Evolutionary conservation across 2,329 filamentous ascomycete species (phyloP), one percentile per base, ranked within the genome.

Genomic region (Cercospora sojina): DNA sequence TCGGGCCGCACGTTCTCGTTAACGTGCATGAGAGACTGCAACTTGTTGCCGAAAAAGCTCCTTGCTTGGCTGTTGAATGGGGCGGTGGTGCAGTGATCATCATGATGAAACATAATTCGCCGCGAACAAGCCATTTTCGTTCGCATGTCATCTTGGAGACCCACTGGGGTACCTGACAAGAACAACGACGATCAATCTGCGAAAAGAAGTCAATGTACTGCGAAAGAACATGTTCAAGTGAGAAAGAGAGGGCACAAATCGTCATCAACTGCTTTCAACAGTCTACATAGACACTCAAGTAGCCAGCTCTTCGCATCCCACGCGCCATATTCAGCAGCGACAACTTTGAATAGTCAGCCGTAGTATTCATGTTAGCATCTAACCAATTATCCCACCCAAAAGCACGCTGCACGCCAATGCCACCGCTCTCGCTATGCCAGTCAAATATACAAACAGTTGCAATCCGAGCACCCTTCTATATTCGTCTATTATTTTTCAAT

Each of bases 251-350:
- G 6, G 20, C 10, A 49, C 18, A 49, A 2, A 23, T 49, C 13
- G 18, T 49, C 43, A 49, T 49, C 43, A 20, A 49, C 43, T 49
- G 43, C 43, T 49, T 49, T 49, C 12, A 23, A 49, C 23, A 49
- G 43, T 6, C 51, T 55, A 55, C 25, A 55, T 55, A 55, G 57
- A 59, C 55, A 64, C 60, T 67, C 65, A 64, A 64, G 65, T 59
- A 67, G 65, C 65, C 65, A 67, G 55, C 65, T 67, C 65, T 64
- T 64, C 41, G 60, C 60, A 67, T 38, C 59, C 20, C 18, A 18
- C 29, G 9, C 13, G n/a, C 43, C 43, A 1, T 55, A 5, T 55
- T 18, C 25, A 55, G 25, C 51, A 55, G 51, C 51, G 51, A 55
- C 23, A 25, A 55, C 23, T 16, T 29, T 55, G 43, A 49, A 20